These are phyloP conservation scores for Begonia masoniana DNA, from an alignment of 306 rosid genomes.

Conservation along the genomic window DNA sequence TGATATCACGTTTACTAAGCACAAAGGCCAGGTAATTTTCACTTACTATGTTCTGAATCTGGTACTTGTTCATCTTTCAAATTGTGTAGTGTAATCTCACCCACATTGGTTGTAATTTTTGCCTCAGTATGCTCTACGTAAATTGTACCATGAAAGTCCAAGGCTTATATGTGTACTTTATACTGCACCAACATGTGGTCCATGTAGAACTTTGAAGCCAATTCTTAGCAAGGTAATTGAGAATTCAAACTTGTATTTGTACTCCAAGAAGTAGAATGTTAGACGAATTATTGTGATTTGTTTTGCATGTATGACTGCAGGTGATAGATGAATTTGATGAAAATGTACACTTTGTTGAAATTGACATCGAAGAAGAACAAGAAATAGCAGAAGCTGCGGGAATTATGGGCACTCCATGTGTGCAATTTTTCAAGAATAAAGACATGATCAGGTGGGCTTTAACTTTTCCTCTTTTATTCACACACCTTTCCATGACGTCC, in stretches of 20 bases:
- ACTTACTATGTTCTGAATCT: background rate
- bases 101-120: background rate
- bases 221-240: constrained; percentile 69
- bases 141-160: constrained; percentile 92
- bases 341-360: constrained; percentile 86
- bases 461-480: background rate
- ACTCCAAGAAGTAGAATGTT: too few species aligned
- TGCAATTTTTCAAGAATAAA: constrained; percentile 89
- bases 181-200: constrained; percentile 87
- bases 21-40: constrained; percentile 59
- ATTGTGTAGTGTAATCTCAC: background rate
- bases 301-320: constrained; percentile 12
- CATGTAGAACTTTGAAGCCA: constrained; percentile 94
- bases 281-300: too few species aligned
- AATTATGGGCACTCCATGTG: constrained; percentile 98
- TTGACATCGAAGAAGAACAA: constrained; percentile 94
- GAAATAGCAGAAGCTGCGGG: constrained; percentile 96
- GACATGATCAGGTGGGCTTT: constrained; percentile 63
- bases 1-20: constrained; percentile 81
- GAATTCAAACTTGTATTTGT: background rate
- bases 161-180: constrained; percentile 85
- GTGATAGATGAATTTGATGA: constrained; percentile 83
- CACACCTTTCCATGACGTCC: too few species aligned
- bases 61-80: background rate
- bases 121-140: constrained; percentile 78